phyloP scores from a whole-genome alignment of 192 early-diverging fungal genomes.

The Obelidium mucronatum region DNA sequence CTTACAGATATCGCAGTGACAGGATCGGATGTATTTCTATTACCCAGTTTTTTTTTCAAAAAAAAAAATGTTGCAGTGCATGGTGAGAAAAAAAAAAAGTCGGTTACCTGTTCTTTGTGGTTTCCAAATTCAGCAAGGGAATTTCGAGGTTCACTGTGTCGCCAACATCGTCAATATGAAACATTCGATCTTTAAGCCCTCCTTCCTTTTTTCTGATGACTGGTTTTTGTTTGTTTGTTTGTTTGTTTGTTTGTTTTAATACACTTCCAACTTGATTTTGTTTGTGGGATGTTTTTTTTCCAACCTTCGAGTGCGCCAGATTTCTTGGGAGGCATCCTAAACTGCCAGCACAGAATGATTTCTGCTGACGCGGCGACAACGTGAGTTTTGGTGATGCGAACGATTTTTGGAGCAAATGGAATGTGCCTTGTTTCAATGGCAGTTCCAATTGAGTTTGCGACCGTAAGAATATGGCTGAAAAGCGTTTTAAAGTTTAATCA shows the following conservation, averaged over 20 bases:
- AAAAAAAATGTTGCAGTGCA: neutral
- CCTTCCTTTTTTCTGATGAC: conserved; percentile 46
- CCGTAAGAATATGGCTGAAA: conserved; percentile 53
- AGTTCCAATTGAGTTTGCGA: conserved; percentile 65
- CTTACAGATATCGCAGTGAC: conserved; percentile 50
- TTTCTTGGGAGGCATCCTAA: conserved; percentile 50
- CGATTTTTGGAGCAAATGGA: conserved; percentile 57
- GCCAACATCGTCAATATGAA: conserved; percentile 61
- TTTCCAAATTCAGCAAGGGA: conserved; percentile 26
- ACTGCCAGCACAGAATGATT: conserved; percentile 57
- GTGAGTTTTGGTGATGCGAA: conserved; percentile 50
- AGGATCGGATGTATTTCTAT: conserved; percentile 52
- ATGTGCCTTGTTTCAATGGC: conserved; percentile 59
- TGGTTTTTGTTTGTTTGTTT: too few relatives aligned
- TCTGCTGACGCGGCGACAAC: conserved; percentile 55
- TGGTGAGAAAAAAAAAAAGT: neutral
- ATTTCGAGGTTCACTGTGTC: conserved; percentile 29
- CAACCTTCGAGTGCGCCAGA: conserved; percentile 32
- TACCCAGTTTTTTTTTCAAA: neutral
- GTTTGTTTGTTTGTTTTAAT: neutral
- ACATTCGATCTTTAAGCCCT: conserved; percentile 53
- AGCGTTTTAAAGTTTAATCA: neutral
- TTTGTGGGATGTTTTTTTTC: too few relatives aligned
- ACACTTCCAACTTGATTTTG: too few relatives aligned
- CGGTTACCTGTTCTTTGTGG: neutral